Percentiles rank a stretch among this genome's conserved stretches.
Conservation (phyloP, 495 filamentous ascomycete genomes). For the Penicillium coffeae region DNA sequence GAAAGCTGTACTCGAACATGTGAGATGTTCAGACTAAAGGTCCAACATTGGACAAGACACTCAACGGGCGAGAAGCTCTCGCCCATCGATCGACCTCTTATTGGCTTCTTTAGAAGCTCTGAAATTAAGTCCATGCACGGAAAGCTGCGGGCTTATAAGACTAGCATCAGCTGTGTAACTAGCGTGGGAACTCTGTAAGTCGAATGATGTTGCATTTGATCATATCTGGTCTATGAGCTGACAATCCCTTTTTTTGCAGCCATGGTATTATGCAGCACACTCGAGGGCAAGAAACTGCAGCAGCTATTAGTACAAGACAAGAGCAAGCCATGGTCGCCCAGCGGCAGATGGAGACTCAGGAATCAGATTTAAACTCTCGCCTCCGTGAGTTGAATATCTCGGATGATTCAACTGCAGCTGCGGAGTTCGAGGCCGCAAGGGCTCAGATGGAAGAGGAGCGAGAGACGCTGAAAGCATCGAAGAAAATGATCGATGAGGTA, state of each 20-base stretch:
- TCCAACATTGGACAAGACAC: conserved; percentile 12
- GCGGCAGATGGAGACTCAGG: neutral
- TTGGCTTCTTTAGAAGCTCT: conserved; percentile 10
- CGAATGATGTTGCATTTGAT: neutral
- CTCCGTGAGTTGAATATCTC: neutral
- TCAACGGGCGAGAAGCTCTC: conserved; percentile 5
- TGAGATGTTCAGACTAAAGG: conserved; percentile 9
- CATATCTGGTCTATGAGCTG: neutral
- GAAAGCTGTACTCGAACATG: conserved; percentile 28
- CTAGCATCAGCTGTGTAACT: conserved; percentile 6
- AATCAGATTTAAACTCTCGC: neutral
- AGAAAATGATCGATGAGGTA: neutral
- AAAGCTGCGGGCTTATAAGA: conserved; percentile 10
- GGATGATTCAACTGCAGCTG: neutral
- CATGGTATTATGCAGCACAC: neutral
- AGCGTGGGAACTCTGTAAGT: conserved; percentile 6
- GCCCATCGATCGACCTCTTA: conserved; percentile 2
- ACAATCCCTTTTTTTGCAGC: neutral
- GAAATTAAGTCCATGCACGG: conserved; percentile 6
- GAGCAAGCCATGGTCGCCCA: neutral
- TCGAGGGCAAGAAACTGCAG: neutral
- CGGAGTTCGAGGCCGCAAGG: neutral
- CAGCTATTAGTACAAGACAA: neutral
- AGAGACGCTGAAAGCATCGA: neutral
- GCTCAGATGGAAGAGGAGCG: neutral